Conservation (phyloP, 2,329 filamentous ascomycete species). For the Fusarium longipes region DNA sequence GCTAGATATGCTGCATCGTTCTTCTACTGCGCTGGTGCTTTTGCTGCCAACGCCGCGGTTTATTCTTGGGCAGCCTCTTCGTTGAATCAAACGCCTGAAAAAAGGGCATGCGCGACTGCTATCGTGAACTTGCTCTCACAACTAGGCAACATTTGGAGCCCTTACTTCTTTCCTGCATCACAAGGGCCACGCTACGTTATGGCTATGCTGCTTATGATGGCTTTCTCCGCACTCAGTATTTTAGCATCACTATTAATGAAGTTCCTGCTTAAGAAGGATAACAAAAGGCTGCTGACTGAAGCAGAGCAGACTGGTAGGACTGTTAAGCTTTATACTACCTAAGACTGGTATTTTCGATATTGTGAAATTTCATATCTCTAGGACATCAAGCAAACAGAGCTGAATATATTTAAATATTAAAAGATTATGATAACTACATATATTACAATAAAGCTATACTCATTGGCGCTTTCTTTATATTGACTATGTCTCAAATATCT, state of each 20-base stretch:
- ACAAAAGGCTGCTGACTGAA: background rate
- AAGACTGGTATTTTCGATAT: background rate
- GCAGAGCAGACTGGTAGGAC: background rate
- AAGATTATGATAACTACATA: too few relatives aligned
- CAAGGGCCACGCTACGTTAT: conserved; percentile 42
- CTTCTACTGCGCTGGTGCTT: conserved; percentile 38
- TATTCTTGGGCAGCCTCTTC: conserved; percentile 33
- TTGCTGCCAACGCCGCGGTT: conserved; percentile 34
- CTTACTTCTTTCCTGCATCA: conserved; percentile 43
- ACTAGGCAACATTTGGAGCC: conserved; percentile 44
- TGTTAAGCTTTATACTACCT: background rate
- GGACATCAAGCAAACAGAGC: too few relatives aligned
- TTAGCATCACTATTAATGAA: background rate
- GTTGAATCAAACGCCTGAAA: conserved; percentile 43
- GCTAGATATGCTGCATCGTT: conserved; percentile 39
- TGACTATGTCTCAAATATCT: too few relatives aligned
- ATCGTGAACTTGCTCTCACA: conserved; percentile 40
- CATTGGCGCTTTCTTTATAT: too few relatives aligned
- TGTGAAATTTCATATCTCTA: too few relatives aligned
- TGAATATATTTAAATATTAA: too few relatives aligned
- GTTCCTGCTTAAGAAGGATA: background rate
- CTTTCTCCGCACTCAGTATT: conserved; percentile 7
- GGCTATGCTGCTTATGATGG: conserved; percentile 44
- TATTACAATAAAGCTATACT: too few relatives aligned
- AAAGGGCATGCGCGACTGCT: conserved; percentile 42